A percentile compares a stretch with the other conserved stretches of the same genome.
phyloP scores from a whole-genome alignment of 1,139 yeast genomes.

The Magnusiomyces clavatus region DNA sequence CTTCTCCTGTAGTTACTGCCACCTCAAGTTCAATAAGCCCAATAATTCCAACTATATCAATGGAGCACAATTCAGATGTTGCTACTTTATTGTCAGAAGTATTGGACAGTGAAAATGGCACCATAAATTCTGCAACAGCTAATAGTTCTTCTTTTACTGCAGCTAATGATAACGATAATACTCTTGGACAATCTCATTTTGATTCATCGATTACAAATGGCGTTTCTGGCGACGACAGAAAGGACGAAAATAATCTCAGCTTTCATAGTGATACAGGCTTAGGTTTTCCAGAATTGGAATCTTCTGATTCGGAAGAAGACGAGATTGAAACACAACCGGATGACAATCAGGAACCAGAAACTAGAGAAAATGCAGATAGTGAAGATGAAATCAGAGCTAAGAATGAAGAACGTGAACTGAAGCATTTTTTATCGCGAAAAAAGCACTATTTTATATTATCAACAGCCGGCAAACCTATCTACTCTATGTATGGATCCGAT shows the following conservation, averaged over 20 bases:
- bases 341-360: conserved; percentile 6
- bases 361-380: conserved; percentile 9
- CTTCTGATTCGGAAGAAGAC: background rate
- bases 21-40: conserved; percentile 4
- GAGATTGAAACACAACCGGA: background rate
- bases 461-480: conserved; percentile 89
- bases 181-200: too few species aligned
- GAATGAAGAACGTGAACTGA: conserved; percentile 20
- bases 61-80: conserved; percentile 18
- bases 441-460: conserved; percentile 82
- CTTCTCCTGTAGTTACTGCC: too few species aligned
- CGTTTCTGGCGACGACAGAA: background rate
- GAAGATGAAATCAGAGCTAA: conserved; percentile 11
- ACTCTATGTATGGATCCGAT: conserved; percentile 71
- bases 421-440: conserved; percentile 38
- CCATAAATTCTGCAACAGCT: background rate
- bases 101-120: conserved; percentile 14
- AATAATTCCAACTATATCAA: conserved; percentile 12
- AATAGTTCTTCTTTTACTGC: background rate
- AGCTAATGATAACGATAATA: background rate
- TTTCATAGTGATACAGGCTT: conserved; percentile 3
- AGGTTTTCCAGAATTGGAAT: conserved; percentile 3
- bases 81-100: conserved; percentile 24
- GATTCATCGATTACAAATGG: background rate
- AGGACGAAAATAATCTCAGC: background rate